These are phyloP conservation scores for Pleurotus cornucopiae DNA, from an alignment of 768 basidiomycete species.

Conservation along the genomic window DNA sequence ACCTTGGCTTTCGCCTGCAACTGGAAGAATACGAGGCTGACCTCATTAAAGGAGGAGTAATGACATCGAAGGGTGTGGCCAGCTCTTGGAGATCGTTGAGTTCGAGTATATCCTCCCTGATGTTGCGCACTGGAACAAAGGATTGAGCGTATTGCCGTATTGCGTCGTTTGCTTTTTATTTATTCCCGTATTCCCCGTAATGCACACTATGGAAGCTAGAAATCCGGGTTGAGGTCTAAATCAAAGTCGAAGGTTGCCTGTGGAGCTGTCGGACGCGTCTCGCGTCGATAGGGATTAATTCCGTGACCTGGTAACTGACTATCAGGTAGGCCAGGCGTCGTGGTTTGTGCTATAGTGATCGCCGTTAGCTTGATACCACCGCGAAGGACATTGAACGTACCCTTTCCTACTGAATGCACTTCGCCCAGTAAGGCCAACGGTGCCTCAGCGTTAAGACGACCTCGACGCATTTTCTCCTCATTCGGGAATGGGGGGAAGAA, in stretches of 20 bases:
- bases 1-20: conserved; percentile 63
- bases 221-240: conserved; percentile 80
- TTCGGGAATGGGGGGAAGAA: conserved; percentile 92
- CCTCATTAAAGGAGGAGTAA: too few species aligned
- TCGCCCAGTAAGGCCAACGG: conserved; percentile 77
- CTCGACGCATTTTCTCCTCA: conserved; percentile 87
- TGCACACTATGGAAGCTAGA: conserved; percentile 29
- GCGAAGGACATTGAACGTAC: conserved; percentile 30
- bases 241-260: conserved; percentile 71
- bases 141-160: too few species aligned
- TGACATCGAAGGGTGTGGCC: too few species aligned
- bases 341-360: conserved; percentile 47
- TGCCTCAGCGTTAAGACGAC: conserved; percentile 74
- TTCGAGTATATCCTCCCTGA: too few species aligned
- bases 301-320: conserved; percentile 45
- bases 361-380: background rate
- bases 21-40: conserved; percentile 33
- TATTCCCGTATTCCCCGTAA: background rate
- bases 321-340: conserved; percentile 51
- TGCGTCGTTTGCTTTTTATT: too few species aligned
- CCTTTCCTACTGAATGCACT: conserved; percentile 75
- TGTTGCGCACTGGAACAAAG: too few species aligned
- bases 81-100: too few species aligned
- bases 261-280: conserved; percentile 56
- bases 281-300: conserved; percentile 68